phyloP scores from a whole-genome alignment of 2,329 filamentous ascomycete species.

The Lecanosticta acicola region DNA sequence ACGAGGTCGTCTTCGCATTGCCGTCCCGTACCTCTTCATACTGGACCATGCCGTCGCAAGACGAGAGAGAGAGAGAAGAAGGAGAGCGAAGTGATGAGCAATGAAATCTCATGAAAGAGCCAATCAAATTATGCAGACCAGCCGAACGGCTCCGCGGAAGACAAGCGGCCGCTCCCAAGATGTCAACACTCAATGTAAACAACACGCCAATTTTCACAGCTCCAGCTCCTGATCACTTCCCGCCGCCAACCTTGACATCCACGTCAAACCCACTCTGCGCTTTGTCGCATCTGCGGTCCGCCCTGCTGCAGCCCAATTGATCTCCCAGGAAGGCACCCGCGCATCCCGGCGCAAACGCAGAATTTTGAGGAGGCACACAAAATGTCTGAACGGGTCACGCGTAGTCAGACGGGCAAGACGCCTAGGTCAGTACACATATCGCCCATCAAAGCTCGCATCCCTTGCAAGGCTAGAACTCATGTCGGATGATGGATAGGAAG shows the following conservation, averaged over 20 bases:
- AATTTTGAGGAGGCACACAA: not conserved
- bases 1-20: too few species aligned
- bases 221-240: not conserved
- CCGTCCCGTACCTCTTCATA: too few species aligned
- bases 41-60: too few species aligned
- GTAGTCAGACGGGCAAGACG: slow-evolving; percentile 46
- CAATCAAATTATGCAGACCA: not conserved
- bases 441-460: not conserved
- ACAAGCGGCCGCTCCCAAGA: not conserved
- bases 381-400: slow-evolving; percentile 35
- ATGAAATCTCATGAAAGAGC: too few species aligned
- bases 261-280: not conserved
- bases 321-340: not conserved
- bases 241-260: not conserved
- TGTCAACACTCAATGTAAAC: not conserved
- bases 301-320: not conserved
- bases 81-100: not conserved
- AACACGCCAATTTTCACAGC: not conserved
- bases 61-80: too few species aligned
- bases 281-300: not conserved
- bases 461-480: not conserved
- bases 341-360: slow-evolving; percentile 4
- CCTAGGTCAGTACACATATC: slow-evolving; percentile 37
- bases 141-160: not conserved
- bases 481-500: slow-evolving; percentile 25